Conservation (phyloP, 768 basidiomycete genomes). For the Lactifluus hygrophoroides region DNA sequence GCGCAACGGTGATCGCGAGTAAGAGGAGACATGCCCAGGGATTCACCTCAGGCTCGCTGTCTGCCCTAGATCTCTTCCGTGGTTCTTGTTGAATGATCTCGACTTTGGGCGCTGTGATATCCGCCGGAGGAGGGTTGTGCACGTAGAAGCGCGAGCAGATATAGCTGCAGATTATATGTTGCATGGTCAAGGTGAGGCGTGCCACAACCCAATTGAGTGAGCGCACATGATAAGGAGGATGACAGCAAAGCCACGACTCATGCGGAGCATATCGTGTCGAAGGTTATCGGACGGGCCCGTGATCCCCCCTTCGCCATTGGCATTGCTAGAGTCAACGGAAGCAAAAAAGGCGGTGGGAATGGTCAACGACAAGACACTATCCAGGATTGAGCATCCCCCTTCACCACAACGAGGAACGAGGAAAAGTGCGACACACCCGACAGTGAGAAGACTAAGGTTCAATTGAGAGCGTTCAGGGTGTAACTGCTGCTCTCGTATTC, state of each 20-base stretch:
- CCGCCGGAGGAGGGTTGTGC: conserved; percentile 64
- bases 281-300: conserved; percentile 35
- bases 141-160: conserved; percentile 59
- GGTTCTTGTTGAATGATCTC: conserved; percentile 26
- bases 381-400: background rate
- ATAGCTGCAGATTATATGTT: conserved; percentile 36
- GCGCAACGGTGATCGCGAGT: conserved; percentile 42
- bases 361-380: conserved; percentile 52
- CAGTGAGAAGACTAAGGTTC: conserved; percentile 58
- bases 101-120: conserved; percentile 31
- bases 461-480: conserved; percentile 57
- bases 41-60: conserved; percentile 48
- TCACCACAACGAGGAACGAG: background rate
- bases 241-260: conserved; percentile 60
- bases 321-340: conserved; percentile 39
- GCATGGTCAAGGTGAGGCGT: background rate
- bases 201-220: background rate
- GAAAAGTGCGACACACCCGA: conserved; percentile 49
- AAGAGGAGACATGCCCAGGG: conserved; percentile 53
- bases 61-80: conserved; percentile 30
- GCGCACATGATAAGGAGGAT: conserved; percentile 53
- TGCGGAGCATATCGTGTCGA: conserved; percentile 41
- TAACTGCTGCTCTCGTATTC: conserved; percentile 56
- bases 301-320: conserved; percentile 15
- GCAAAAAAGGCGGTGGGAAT: conserved; percentile 64